Conservation (phyloP, 257 asterid species). For the Forsythia viridissima region DNA sequence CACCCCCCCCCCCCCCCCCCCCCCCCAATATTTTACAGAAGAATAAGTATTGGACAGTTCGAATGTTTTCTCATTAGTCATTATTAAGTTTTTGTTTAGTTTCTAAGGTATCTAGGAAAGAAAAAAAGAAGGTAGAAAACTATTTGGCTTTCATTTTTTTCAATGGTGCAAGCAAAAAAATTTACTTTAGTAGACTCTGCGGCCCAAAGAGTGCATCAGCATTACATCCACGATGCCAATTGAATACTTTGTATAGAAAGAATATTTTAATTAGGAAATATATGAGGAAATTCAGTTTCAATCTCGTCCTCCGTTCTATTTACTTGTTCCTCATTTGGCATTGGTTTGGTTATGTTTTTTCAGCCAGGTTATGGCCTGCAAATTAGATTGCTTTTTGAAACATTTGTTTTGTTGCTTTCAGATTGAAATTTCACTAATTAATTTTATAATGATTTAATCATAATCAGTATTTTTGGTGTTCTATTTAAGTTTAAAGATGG, state of each 20-base stretch:
- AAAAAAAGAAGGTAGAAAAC: background rate
- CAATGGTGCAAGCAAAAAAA: background rate
- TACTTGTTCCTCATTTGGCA: background rate
- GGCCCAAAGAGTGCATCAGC: background rate
- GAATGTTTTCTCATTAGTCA: background rate
- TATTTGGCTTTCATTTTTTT: background rate
- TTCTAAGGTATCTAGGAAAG: background rate
- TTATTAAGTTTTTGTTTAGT: background rate
- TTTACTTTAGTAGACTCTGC: background rate
- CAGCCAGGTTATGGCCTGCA: background rate
- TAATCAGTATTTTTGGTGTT: background rate
- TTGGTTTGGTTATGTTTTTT: background rate
- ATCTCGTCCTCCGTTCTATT: background rate
- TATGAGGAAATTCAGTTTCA: background rate
- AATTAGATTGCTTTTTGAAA: background rate
- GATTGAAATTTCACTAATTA: background rate
- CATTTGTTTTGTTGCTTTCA: background rate
- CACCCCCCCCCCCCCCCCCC: too few relatives aligned
- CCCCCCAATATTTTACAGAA: background rate
- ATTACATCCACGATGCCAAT: background rate
- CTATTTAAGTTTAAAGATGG: background rate
- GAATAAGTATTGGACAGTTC: background rate
- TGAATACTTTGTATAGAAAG: background rate
- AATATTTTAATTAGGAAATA: background rate
- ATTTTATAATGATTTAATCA: background rate